These are phyloP conservation scores for Babesia sp. DNA, from an alignment of 169 alveolate genomes.

Conservation along the genomic window DNA sequence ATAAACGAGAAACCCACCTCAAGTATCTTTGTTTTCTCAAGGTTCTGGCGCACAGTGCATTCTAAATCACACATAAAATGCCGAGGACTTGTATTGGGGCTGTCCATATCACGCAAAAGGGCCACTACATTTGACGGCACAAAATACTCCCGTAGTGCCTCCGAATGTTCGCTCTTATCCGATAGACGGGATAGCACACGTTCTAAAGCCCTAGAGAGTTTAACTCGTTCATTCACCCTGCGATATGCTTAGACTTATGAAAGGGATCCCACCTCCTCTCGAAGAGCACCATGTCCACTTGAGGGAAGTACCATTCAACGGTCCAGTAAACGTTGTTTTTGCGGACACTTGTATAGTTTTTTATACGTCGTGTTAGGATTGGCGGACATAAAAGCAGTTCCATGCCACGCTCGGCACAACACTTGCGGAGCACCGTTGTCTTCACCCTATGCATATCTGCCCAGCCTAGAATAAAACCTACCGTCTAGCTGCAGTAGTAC, in stretches of 20 bases:
- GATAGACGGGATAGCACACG: not conserved
- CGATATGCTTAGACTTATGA: not conserved
- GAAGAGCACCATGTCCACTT: slow-evolving; percentile 10
- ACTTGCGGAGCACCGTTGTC: slow-evolving; percentile 31
- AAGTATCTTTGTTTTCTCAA: slow-evolving; percentile 20
- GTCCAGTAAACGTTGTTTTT: slow-evolving; percentile 52
- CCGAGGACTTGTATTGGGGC: not conserved
- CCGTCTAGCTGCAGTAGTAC: slow-evolving; percentile 6
- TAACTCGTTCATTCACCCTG: slow-evolving; percentile 35
- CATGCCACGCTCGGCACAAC: slow-evolving; percentile 46
- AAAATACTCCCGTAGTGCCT: not conserved
- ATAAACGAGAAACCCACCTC: slow-evolving; percentile 24
- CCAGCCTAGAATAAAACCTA: not conserved
- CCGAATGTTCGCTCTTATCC: not conserved
- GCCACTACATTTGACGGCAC: not conserved
- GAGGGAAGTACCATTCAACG: slow-evolving; percentile 35
- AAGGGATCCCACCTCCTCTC: slow-evolving; percentile 16
- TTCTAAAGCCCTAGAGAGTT: slow-evolving; percentile 1
- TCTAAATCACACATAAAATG: slow-evolving; percentile 42
- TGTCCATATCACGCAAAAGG: slow-evolving; percentile 5
- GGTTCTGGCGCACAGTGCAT: slow-evolving; percentile 14
- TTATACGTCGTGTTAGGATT: slow-evolving; percentile 5
- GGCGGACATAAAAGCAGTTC: slow-evolving; percentile 29
- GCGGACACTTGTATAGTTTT: slow-evolving; percentile 32
- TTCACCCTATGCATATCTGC: slow-evolving; percentile 6